Conservation (phyloP, 176 grass and related monocot species). For the Oryza officinalis region DNA sequence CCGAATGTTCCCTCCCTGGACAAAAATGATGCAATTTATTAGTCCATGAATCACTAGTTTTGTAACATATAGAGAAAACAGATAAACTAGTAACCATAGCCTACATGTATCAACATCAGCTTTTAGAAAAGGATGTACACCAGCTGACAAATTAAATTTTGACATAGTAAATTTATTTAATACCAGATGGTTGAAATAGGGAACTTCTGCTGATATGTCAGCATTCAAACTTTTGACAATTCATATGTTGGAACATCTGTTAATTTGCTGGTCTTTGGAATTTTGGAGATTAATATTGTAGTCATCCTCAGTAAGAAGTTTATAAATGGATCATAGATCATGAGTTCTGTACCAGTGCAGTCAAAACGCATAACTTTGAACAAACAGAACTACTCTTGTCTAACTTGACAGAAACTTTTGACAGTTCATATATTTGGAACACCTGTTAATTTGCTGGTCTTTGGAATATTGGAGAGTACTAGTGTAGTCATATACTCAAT, state of each 20-base stretch:
- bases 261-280: background rate
- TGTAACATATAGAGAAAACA: background rate
- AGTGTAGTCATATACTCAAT: no score
- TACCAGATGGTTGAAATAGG: background rate
- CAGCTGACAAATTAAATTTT: background rate
- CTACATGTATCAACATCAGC: background rate
- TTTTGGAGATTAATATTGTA: background rate
- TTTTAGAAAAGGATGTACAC: background rate
- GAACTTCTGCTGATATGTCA: background rate
- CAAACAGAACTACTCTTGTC: background rate
- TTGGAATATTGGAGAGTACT: no score
- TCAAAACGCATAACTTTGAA: background rate
- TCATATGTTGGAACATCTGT: background rate
- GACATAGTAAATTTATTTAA: background rate
- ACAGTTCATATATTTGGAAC: no score
- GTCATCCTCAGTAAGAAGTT: background rate
- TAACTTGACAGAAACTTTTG: background rate
- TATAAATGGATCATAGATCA: background rate
- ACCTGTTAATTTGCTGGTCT: no score
- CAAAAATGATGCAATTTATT: conserved; percentile 29
- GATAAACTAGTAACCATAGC: background rate
- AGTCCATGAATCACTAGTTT: background rate
- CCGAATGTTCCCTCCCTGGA: conserved; percentile 76
- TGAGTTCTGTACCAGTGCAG: background rate
- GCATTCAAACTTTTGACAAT: background rate